These are phyloP conservation scores for Maudiozyma serrabonitensis DNA, from an alignment of 805 yeast species.

Conservation along the genomic window DNA sequence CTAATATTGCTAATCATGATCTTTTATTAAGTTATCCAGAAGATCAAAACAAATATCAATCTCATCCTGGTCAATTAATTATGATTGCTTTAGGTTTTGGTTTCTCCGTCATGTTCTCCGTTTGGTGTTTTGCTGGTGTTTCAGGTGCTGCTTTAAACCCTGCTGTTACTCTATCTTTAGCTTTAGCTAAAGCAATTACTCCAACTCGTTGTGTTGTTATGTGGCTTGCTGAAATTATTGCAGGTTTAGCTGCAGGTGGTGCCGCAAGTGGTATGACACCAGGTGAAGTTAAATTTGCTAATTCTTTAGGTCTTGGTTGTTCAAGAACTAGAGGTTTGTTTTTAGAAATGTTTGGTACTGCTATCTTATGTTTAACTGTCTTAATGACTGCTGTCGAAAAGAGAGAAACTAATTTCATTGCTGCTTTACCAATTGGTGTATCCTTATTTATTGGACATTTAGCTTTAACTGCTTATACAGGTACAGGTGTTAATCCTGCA, in stretches of 20 bases:
- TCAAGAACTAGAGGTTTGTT: constrained; percentile 69
- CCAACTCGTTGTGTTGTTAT: constrained; percentile 61
- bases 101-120: constrained; percentile 53
- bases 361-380: constrained; percentile 64
- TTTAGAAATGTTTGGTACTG: constrained; percentile 73
- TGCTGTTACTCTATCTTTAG: constrained; percentile 68
- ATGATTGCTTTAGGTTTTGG: constrained; percentile 86
- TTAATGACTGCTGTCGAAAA: constrained; percentile 78
- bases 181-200: constrained; percentile 63
- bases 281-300: constrained; percentile 62
- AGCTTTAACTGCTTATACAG: constrained; percentile 73
- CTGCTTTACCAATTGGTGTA: constrained; percentile 77
- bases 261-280: constrained; percentile 82
- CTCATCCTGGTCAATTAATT: constrained; percentile 57
- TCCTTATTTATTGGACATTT: constrained; percentile 75
- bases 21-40: constrained; percentile 21
- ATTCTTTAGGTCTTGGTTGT: constrained; percentile 60
- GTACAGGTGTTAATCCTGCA: constrained; percentile 90
- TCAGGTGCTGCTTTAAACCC: constrained; percentile 91
- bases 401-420: constrained; percentile 62
- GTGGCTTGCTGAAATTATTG: constrained; percentile 62
- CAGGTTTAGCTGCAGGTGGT: constrained; percentile 89
- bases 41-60: constrained; percentile 33
- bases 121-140: constrained; percentile 40
- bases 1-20: constrained; percentile 69